These are phyloP conservation scores for Pontederia crassipes DNA, from an alignment of 176 grass and related monocot species.

Conservation along the genomic window DNA sequence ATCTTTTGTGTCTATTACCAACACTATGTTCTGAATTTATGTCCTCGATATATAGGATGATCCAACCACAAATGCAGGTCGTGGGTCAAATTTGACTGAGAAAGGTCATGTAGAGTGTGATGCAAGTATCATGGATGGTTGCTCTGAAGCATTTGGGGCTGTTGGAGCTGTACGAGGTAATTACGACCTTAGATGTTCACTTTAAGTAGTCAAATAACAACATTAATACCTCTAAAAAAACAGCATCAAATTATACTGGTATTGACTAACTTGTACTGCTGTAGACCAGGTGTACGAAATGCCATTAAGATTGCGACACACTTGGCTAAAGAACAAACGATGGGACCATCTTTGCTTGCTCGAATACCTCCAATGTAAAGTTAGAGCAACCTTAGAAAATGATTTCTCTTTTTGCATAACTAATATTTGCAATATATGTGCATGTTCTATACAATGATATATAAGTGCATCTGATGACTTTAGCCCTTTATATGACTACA, in stretches of 20 bases:
- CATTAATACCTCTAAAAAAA: too few species aligned
- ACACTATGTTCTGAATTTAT: neutral
- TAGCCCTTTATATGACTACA: too few species aligned
- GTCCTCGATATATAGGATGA: constrained; percentile 51
- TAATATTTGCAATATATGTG: too few species aligned
- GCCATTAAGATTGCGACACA: constrained; percentile 60
- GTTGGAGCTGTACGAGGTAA: constrained; percentile 85
- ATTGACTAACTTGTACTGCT: constrained; percentile 21
- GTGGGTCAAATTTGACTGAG: constrained; percentile 86
- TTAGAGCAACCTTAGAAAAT: neutral
- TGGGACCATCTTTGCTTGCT: constrained; percentile 59
- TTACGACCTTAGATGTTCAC: neutral
- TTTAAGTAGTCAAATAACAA: neutral
- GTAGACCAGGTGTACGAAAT: constrained; percentile 94
- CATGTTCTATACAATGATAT: too few species aligned
- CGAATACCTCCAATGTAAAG: constrained; percentile 98
- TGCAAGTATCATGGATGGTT: constrained; percentile 96
- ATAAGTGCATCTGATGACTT: too few species aligned
- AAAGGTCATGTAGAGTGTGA: constrained; percentile 84
- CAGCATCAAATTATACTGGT: too few species aligned
- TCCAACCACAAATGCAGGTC: constrained; percentile 71
- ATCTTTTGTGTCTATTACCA: too few species aligned
- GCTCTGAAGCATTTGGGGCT: constrained; percentile 65
- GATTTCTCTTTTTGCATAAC: neutral
- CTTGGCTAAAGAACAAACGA: constrained; percentile 73